Base-by-base conservation (phyloP, 495 filamentous ascomycete genomes). In the Venustampulla echinocandica region DNA sequence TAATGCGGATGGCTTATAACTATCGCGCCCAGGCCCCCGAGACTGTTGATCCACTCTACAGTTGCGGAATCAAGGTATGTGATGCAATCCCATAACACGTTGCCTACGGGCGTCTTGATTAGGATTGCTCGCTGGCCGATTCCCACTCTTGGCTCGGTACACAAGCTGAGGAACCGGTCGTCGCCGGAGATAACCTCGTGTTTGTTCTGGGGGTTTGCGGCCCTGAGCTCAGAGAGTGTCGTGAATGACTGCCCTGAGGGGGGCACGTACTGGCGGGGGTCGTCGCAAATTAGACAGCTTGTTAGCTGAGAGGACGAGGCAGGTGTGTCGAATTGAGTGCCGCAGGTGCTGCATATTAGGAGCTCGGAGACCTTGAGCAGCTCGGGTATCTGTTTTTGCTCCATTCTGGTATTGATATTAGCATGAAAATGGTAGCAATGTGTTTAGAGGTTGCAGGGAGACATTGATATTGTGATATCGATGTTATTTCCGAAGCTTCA, bases 1-100 rank as follows among this genome's bases (percentile, higher is more conserved):
- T 80, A 90, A 58, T 90, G 85, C 25, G 85, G 85, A 60, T 90
- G 85, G 0, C 75, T 80, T 53, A 90, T 87, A 34, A 88, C 77
- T 28, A 88, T 87, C 0, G 76, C 83, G n/a, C 68, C 63, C 2
- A 90, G 54, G 0, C 81, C 82, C 35, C 84, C 84, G 2, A 71
- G 46, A 6, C 46, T 47, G 7, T 62, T 60, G 48, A 81, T 69
- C 37, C 48, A 46, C 0, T 53, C 41, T 10, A 83, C 61, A 0
- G 82, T 88, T 10, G 68, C 67, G 2, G 69, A 61, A 55, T 87
- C 81, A 4, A 89, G 53, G 41, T 71, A 74, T 2, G 81, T 65
- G 34, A 90, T 63, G 52, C 81, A 74, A 60, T 89, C 85, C 84
- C 84, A 90, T 6, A 90, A 69, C 14, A 89, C 61, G 56, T 87